These are phyloP conservation scores for Cynanchum wilfordii DNA, from an alignment of 257 asterid genomes.

Conservation along the genomic window DNA sequence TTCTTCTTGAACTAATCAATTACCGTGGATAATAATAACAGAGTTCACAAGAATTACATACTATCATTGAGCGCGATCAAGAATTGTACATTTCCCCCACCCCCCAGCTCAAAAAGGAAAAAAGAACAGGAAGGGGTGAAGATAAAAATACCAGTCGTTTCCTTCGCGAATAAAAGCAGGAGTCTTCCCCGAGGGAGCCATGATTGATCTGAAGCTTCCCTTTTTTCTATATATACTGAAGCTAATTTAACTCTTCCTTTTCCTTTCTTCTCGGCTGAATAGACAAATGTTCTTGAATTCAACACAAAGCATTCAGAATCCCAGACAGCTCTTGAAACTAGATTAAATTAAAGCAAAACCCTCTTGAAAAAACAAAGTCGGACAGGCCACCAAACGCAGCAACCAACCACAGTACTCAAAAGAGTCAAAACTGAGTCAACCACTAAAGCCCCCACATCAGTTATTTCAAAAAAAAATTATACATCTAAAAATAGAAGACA, in stretches of 20 bases:
- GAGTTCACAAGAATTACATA: background rate
- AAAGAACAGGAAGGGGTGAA: constrained; percentile 4
- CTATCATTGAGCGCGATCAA: background rate
- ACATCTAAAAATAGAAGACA: background rate
- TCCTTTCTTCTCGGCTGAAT: constrained; percentile 18
- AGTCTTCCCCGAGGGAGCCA: constrained; percentile 73
- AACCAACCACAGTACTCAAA: constrained; percentile 47
- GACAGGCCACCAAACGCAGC: constrained; percentile 60
- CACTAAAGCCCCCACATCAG: constrained; percentile 16
- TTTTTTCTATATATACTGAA: background rate
- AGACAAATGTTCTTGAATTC: constrained; percentile 25
- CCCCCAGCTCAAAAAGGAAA: background rate
- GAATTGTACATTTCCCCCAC: background rate
- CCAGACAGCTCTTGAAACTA: constrained; percentile 35
- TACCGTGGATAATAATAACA: background rate
- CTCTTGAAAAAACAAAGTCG: constrained; percentile 23
- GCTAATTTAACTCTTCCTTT: constrained; percentile 16
- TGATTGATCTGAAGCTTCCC: constrained; percentile 23
- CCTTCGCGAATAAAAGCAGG: constrained; percentile 70
- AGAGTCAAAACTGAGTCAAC: constrained; percentile 26
- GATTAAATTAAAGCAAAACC: constrained; percentile 39
- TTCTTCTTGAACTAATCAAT: background rate
- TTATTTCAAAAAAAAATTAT: constrained; percentile 14
- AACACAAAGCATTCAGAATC: constrained; percentile 23
- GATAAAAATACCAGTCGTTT: constrained; percentile 62